These are phyloP conservation scores for Cubamyces sp. DNA, from an alignment of 768 basidiomycete genomes.

Conservation along the genomic window DNA sequence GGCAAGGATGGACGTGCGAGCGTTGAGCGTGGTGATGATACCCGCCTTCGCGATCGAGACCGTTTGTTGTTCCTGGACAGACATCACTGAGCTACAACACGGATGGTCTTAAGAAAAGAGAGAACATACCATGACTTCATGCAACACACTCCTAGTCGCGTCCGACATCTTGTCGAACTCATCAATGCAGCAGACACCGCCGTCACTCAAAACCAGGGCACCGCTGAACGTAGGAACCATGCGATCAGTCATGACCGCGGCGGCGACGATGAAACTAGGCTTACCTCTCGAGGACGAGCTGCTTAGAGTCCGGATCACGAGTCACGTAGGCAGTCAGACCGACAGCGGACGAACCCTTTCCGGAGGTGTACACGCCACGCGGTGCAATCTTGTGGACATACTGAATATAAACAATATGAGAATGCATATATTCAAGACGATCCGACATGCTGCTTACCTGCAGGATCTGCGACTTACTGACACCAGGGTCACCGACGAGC, in stretches of 20 bases:
- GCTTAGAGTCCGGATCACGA: slow-evolving; percentile 96
- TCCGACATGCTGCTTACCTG: slow-evolving; percentile 46
- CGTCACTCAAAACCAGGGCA: slow-evolving; percentile 92
- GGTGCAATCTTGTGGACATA: slow-evolving; percentile 99
- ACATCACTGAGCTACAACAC: background rate
- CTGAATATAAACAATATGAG: slow-evolving; percentile 43
- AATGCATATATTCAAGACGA: background rate
- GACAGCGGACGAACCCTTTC: slow-evolving; percentile 97
- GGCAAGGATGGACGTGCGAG: slow-evolving; percentile 96
- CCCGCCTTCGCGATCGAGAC: slow-evolving; percentile 99
- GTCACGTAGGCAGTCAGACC: slow-evolving; percentile 99
- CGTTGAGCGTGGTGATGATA: slow-evolving; percentile 97
- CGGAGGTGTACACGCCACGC: slow-evolving; percentile 95
- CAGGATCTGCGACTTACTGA: slow-evolving; percentile 93
- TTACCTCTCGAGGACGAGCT: slow-evolving; percentile 94
- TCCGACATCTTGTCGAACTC: slow-evolving; percentile 99
- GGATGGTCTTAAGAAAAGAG: background rate
- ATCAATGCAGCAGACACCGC: slow-evolving; percentile 98
- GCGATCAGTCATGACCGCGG: background rate
- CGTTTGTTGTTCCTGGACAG: slow-evolving; percentile 92
- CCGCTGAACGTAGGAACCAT: slow-evolving; percentile 55
- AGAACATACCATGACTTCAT: slow-evolving; percentile 90
- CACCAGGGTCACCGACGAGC: slow-evolving; percentile 97
- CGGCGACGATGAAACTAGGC: background rate
- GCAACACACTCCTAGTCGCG: slow-evolving; percentile 93